A percentile compares a stretch with the other conserved stretches of the same genome.
Conservation (phyloP, 164 flowering plant genomes). For the Santalum album region DNA sequence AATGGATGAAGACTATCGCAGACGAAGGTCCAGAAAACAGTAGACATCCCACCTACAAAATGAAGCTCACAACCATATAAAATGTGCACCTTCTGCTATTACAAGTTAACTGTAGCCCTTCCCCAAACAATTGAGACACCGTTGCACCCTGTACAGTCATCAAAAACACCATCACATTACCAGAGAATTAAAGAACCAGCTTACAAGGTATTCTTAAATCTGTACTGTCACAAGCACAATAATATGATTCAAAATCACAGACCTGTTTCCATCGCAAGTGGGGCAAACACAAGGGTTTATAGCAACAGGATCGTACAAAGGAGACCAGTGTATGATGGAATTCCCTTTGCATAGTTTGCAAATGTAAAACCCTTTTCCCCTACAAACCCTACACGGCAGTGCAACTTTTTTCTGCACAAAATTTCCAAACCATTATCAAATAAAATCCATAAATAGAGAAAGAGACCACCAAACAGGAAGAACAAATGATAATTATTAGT, state of each 20-base stretch:
- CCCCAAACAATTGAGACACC: constrained; percentile 67
- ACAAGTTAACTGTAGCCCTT: constrained; percentile 36
- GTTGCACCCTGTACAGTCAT: constrained; percentile 46
- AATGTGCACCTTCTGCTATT: no score
- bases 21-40: no score
- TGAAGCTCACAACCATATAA: no score
- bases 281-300: constrained; percentile 79
- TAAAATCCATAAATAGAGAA: background rate
- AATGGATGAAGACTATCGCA: no score
- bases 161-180: constrained; percentile 7
- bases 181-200: background rate
- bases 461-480: background rate
- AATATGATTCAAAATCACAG: background rate
- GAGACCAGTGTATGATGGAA: constrained; percentile 63
- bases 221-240: background rate
- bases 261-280: constrained; percentile 78
- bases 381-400: constrained; percentile 41
- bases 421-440: background rate
- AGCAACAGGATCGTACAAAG: constrained; percentile 51
- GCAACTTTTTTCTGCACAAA: constrained; percentile 41
- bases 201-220: background rate
- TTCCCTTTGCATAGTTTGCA: constrained; percentile 72
- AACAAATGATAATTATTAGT: background rate
- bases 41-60: no score
- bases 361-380: constrained; percentile 52